phyloP scores from a whole-genome alignment of 768 basidiomycete genomes.

The Suillus plorans region DNA sequence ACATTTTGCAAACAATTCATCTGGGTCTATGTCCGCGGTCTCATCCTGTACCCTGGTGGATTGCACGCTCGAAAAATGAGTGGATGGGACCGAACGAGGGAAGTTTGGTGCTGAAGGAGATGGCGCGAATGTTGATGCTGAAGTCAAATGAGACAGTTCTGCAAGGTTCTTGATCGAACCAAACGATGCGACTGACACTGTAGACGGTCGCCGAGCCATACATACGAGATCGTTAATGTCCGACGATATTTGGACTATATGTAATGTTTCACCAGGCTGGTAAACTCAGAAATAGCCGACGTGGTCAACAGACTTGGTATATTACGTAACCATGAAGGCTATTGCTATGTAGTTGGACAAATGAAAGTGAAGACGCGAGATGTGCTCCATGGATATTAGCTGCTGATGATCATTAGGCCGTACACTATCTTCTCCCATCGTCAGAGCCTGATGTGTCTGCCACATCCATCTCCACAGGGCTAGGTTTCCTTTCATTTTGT shows the following conservation, averaged over 20 bases:
- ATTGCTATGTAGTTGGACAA: slow-evolving; percentile 5
- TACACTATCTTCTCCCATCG: slow-evolving; percentile 23
- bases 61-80: slow-evolving; percentile 8
- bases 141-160: slow-evolving; percentile 10
- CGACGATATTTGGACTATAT: not conserved
- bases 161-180: slow-evolving; percentile 18
- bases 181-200: slow-evolving; percentile 30
- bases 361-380: not conserved
- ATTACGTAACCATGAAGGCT: slow-evolving; percentile 23
- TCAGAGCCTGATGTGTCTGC: slow-evolving; percentile 20
- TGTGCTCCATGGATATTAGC: slow-evolving; percentile 1
- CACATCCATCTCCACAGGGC: slow-evolving; percentile 19
- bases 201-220: slow-evolving; percentile 43
- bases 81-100: slow-evolving; percentile 11
- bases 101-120: slow-evolving; percentile 13
- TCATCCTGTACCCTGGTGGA: slow-evolving; percentile 19
- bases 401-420: slow-evolving; percentile 10
- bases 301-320: slow-evolving; percentile 1
- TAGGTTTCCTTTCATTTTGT: slow-evolving; percentile 30
- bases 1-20: slow-evolving; percentile 70
- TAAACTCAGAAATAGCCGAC: not conserved
- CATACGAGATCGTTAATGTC: not conserved
- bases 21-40: slow-evolving; percentile 49
- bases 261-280: slow-evolving; percentile 1
- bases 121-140: slow-evolving; percentile 7